Evolutionary conservation across 257 asterid species (phyloP).

Genomic region (Lycium ferocissimum): DNA sequence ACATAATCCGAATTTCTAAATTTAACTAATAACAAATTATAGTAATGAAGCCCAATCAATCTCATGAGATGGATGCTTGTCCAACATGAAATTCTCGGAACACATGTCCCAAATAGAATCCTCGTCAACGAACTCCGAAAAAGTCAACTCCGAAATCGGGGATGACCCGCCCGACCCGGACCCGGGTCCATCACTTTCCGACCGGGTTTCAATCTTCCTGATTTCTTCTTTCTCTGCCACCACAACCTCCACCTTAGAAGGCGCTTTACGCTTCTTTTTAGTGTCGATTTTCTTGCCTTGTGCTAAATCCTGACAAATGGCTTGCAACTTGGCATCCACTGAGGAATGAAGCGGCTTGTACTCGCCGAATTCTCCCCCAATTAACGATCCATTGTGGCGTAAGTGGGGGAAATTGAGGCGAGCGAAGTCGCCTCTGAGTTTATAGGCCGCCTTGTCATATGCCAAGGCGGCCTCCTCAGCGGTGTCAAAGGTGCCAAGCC

Average conservation of each 20-base stretch:
- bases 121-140: constrained; percentile 52
- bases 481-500: constrained; percentile 37
- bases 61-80: constrained; percentile 58
- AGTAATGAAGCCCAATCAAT: constrained; percentile 64
- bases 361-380: constrained; percentile 80
- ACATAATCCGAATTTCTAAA: background rate
- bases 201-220: constrained; percentile 33
- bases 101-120: constrained; percentile 53
- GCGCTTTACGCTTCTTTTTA: constrained; percentile 35
- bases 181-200: constrained; percentile 47
- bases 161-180: constrained; percentile 47
- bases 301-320: constrained; percentile 75
- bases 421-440: constrained; percentile 86
- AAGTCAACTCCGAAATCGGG: constrained; percentile 46
- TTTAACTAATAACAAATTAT: background rate
- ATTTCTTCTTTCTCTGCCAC: background rate
- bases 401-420: constrained; percentile 88
- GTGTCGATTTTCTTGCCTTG: constrained; percentile 74
- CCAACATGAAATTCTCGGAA: constrained; percentile 48
- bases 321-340: constrained; percentile 83
- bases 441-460: constrained; percentile 63
- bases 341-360: constrained; percentile 85
- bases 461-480: constrained; percentile 39
- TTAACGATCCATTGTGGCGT: constrained; percentile 74
- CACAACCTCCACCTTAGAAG: constrained; percentile 32